phyloP scores from a whole-genome alignment of 2,329 filamentous ascomycete genomes.

The Trematosphaeria pertusa region DNA sequence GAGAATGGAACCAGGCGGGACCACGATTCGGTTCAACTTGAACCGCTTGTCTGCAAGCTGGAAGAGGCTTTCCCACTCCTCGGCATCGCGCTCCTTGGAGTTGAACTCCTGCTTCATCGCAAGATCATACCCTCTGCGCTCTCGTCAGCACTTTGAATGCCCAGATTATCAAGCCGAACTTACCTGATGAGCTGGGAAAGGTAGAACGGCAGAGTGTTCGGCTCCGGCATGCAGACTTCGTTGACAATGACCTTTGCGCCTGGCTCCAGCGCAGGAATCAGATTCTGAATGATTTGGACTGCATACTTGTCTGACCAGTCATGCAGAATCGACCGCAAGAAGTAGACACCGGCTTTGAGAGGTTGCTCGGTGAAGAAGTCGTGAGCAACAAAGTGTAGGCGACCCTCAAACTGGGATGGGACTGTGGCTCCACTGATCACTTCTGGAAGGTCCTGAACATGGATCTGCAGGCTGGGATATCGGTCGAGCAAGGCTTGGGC shows the following conservation, averaged over 20 bases:
- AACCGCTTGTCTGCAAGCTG: conserved; percentile 1
- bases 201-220: not conserved
- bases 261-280: conserved; percentile 62
- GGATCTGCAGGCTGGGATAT: not conserved
- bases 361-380: conserved; percentile 19
- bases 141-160: not conserved
- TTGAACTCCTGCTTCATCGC: conserved; percentile 11
- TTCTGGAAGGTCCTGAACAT: conserved; percentile 9
- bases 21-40: not conserved
- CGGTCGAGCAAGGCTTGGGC: not conserved
- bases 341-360: conserved; percentile 12
- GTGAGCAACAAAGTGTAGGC: conserved; percentile 7
- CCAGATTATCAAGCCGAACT: not conserved
- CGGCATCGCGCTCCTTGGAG: conserved; percentile 48
- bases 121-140: conserved; percentile 9
- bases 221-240: conserved; percentile 40
- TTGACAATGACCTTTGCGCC: conserved; percentile 55
- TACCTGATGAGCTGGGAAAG: conserved; percentile 8
- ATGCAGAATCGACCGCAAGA: conserved; percentile 8
- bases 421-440: conserved; percentile 1
- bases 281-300: conserved; percentile 37
- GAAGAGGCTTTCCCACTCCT: conserved; percentile 54
- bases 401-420: not conserved
- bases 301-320: conserved; percentile 58
- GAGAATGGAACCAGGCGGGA: conserved; percentile 1